These are phyloP conservation scores for Chalara sp. DNA, from an alignment of 2,329 filamentous ascomycete genomes.

Conservation along the genomic window DNA sequence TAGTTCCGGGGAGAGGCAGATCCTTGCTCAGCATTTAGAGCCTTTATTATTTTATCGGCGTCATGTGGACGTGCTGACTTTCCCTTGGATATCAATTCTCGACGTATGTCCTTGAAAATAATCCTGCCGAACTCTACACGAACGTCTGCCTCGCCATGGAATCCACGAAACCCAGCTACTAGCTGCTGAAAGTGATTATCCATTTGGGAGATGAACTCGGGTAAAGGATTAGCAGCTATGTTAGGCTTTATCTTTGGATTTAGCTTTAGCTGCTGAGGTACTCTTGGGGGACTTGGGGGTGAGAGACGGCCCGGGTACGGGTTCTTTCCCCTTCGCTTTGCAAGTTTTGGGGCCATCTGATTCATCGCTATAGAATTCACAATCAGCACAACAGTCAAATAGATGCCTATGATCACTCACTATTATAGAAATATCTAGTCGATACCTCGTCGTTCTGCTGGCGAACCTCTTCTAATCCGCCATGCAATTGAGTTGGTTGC, in stretches of 20 bases:
- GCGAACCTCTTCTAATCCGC: background rate
- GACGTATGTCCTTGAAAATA: conserved; percentile 11
- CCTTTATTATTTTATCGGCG: too few species aligned
- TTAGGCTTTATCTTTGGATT: background rate
- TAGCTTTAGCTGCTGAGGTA: background rate
- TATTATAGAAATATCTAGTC: conserved; percentile 15
- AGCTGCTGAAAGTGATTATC: conserved; percentile 12
- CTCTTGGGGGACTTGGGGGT: background rate
- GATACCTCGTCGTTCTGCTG: conserved; percentile 11
- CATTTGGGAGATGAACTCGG: conserved; percentile 14
- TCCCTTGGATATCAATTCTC: conserved; percentile 1
- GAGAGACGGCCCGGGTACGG: background rate
- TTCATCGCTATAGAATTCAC: conserved; percentile 11
- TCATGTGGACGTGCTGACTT: too few species aligned
- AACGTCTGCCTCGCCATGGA: conserved; percentile 18
- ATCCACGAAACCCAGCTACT: conserved; percentile 16
- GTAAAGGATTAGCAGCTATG: conserved; percentile 9
- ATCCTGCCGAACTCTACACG: conserved; percentile 24
- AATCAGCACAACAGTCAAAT: too few species aligned
- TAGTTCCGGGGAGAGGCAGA: background rate
- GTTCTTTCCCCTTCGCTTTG: background rate
- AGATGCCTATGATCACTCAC: background rate
- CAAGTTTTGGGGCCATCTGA: conserved; percentile 13
- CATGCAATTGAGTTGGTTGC: background rate
- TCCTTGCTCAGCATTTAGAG: too few species aligned